Evolutionary conservation across 1,284 basidiomycete species (phyloP), one percentile per base, ranked within the genome.

Genomic region (Microbotryum violaceum): DNA sequence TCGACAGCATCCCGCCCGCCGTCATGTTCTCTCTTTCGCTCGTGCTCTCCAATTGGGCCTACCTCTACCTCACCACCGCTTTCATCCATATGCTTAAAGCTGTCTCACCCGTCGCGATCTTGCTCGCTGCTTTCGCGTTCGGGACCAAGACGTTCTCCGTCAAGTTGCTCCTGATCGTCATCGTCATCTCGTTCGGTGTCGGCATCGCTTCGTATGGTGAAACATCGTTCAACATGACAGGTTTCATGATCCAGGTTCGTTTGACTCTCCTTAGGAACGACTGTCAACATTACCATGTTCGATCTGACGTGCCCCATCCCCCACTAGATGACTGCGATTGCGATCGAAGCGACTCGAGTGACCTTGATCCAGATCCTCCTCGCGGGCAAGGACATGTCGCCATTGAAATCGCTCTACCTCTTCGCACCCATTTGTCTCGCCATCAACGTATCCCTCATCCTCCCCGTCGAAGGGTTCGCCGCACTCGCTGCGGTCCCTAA

Each of bases 351-450:
- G 9, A 68, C 63, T 6, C 57, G 67, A 25, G 65, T 71, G 8
- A 68, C 67, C 18, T 61, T 71, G 27, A 71, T 71, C 44, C 70
- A 71, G 54, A 56, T 70, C 25, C 57, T 71, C 20, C 63, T 71
- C 56, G 49, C 29, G 31, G 62, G 60, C n/a, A 52, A 56, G 29
- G 56, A 57, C 55, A 69, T 69, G 67, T 64, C 65, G 4, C 65
- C 67, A 1, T 55, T 69, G 20, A 69, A 69, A 49, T 54, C 58
- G 25, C 61, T 68, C 21, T 68, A 66, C 52, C 66, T 61, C 33
- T 60, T 67, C 21, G 65, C 65, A 5, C 66, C 62, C 9, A 61
- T 66, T 25, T 64, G 65, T 44, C 61, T 69, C 48, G 27, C 45
- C 53, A 56, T 67, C 50, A 69, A 69, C 65, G 4, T 49, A 16